phyloP scores from a whole-genome alignment of 78 protist species.

The Guillardia theta region DNA sequence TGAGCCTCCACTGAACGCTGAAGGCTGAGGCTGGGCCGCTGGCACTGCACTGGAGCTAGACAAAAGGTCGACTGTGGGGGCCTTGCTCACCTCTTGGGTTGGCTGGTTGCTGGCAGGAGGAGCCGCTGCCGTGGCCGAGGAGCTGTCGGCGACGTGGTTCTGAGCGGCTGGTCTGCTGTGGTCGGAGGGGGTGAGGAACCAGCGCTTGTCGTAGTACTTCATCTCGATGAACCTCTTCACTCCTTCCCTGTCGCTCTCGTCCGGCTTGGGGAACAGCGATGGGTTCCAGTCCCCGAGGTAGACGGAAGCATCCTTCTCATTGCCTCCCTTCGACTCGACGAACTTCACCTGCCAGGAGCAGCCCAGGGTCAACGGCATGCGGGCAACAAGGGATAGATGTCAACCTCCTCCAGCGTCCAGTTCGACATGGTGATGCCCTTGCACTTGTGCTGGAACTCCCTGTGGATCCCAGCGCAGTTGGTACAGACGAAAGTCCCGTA shows the following conservation, averaged over 20 bases:
- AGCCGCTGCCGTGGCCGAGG: neutral
- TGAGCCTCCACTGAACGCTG: too few relatives aligned
- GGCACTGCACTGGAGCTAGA: neutral
- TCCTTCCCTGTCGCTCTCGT: neutral
- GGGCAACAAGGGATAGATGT: neutral
- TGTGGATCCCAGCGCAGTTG: neutral
- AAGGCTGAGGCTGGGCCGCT: neutral
- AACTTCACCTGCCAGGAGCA: neutral
- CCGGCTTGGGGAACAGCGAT: neutral
- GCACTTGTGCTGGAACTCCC: constrained; percentile 23
- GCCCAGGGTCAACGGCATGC: neutral
- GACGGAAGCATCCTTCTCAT: neutral
- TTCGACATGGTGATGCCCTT: constrained; percentile 8
- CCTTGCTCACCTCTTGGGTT: neutral
- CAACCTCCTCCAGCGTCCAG: neutral
- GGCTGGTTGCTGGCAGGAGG: neutral
- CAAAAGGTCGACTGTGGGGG: neutral
- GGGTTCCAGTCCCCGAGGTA: neutral
- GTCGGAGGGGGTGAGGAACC: neutral
- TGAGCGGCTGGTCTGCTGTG: neutral
- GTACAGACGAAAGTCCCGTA: neutral
- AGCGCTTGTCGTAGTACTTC: neutral
- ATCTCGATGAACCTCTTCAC: neutral
- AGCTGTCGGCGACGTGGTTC: neutral
- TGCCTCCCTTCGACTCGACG: neutral